These are phyloP conservation scores for Solanum ossicruentum DNA, from an alignment of 257 asterid species.

Conservation along the genomic window DNA sequence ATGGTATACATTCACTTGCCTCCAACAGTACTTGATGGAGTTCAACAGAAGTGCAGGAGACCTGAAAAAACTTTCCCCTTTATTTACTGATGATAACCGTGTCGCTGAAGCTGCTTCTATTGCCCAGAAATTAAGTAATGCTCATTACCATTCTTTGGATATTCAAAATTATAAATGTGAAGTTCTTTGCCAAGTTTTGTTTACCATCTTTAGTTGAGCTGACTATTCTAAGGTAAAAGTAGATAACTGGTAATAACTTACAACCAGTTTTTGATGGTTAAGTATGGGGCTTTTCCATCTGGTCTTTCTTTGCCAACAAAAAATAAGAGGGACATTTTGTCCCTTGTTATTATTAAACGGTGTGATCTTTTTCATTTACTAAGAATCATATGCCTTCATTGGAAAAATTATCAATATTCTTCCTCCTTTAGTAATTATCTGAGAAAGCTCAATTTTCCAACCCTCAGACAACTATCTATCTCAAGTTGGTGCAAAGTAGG, in stretches of 20 bases:
- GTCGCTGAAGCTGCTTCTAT: constrained; percentile 99
- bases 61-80: constrained; percentile 89
- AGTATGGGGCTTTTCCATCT: background rate
- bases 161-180: background rate
- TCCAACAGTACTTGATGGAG: constrained; percentile 95
- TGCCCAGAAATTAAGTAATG: constrained; percentile 95
- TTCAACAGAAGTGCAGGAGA: constrained; percentile 98
- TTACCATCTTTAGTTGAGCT: background rate
- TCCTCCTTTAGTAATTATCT: background rate
- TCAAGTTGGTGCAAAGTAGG: background rate
- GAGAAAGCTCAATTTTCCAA: background rate
- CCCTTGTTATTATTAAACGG: background rate
- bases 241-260: background rate
- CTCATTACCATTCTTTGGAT: constrained; percentile 1
- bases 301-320: background rate
- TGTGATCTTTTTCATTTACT: background rate
- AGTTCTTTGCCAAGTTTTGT: background rate
- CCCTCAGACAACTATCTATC: background rate
- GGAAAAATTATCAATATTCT: background rate
- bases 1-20: background rate
- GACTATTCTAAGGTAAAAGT: background rate
- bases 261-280: background rate
- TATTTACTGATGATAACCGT: constrained; percentile 94
- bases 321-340: background rate
- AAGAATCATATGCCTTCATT: background rate